Evolutionary conservation across 2,329 filamentous ascomycete species (phyloP).

Genomic region (Grosmannia huntii): DNA sequence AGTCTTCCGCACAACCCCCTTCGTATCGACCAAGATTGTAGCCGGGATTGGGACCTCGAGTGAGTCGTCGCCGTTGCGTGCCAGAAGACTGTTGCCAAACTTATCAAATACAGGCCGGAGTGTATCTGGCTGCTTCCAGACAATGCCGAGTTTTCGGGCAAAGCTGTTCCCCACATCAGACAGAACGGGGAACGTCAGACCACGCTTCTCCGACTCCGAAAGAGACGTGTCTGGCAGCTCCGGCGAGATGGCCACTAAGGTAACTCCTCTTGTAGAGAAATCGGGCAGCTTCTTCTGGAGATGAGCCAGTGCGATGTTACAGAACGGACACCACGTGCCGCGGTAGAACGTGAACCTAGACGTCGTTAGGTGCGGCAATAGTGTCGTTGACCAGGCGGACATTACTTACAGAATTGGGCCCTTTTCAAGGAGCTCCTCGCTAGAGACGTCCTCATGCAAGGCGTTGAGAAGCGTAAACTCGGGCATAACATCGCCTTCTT

Average conservation of each 20-base stretch:
- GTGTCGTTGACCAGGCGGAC: neutral
- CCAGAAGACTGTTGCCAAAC: conserved; percentile 19
- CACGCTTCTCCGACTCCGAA: conserved; percentile 25
- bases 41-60: conserved; percentile 25
- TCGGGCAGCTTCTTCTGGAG: conserved; percentile 23
- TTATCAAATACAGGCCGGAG: conserved; percentile 16
- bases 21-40: conserved; percentile 23
- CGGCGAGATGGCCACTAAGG: conserved; percentile 28
- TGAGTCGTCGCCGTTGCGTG: conserved; percentile 24
- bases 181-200: conserved; percentile 26
- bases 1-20: conserved; percentile 22
- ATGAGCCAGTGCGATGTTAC: conserved; percentile 25
- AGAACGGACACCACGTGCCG: conserved; percentile 32
- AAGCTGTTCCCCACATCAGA: conserved; percentile 24
- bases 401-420: conserved; percentile 19
- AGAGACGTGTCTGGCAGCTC: conserved; percentile 26
- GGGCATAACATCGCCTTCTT: conserved; percentile 22
- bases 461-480: conserved; percentile 23
- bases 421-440: conserved; percentile 17
- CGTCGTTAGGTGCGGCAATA: neutral
- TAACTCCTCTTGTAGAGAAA: conserved; percentile 24
- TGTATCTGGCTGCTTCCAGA: conserved; percentile 19
- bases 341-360: conserved; percentile 29
- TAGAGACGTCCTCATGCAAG: conserved; percentile 19
- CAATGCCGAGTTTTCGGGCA: conserved; percentile 23